Conservation (phyloP, 331 rosid species). For the Quercus lobata region DNA sequence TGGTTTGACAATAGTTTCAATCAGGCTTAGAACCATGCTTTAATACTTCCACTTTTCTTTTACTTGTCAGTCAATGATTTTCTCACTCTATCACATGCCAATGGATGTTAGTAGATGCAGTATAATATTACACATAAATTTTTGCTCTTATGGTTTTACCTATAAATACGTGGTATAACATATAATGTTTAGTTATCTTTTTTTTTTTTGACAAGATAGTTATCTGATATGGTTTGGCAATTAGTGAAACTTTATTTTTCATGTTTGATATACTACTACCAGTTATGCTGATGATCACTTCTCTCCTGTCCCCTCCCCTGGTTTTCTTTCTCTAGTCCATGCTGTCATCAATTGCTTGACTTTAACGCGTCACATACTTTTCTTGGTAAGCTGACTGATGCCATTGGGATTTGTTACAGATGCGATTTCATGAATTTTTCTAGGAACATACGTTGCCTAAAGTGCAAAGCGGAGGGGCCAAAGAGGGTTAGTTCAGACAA, state of each 20-base stretch:
- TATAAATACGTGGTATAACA: neutral
- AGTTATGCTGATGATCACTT: neutral
- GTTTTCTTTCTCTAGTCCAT: neutral
- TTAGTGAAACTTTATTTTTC: neutral
- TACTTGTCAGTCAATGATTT: neutral
- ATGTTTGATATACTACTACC: neutral
- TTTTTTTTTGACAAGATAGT: neutral
- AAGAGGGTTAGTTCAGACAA: constrained; percentile 12
- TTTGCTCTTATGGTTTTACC: neutral
- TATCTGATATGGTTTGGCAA: neutral
- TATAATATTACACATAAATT: neutral
- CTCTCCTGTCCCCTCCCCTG: neutral
- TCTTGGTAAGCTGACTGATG: constrained; percentile 22
- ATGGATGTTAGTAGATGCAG: neutral
- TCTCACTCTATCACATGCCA: neutral
- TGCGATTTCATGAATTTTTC: constrained; percentile 78
- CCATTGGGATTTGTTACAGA: constrained; percentile 47
- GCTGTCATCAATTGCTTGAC: constrained; percentile 14
- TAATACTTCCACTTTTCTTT: neutral
- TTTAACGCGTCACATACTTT: constrained; percentile 1
- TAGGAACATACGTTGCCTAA: constrained; percentile 55
- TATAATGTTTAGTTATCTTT: neutral
- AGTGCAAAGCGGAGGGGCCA: constrained; percentile 68
- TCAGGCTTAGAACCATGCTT: neutral
- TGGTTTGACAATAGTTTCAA: neutral